These are phyloP conservation scores for Aureobasidium vineae DNA, from an alignment of 2,329 filamentous ascomycete genomes.

Conservation along the genomic window DNA sequence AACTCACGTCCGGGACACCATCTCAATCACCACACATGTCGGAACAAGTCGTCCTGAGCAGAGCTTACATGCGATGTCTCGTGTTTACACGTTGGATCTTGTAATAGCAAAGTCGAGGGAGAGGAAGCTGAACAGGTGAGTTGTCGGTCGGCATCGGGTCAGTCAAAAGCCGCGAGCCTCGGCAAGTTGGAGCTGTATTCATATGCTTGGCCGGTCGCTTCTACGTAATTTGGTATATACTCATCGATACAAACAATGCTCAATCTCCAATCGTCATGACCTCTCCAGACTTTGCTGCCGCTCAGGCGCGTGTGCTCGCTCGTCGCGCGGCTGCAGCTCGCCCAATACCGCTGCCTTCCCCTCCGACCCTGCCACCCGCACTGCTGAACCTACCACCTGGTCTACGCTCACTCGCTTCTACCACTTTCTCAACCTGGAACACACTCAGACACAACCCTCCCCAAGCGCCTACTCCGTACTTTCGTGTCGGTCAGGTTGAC, in stretches of 20 bases:
- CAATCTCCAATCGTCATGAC: constrained; percentile 45
- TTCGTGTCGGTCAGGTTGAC: constrained; percentile 93
- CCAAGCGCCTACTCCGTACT: constrained; percentile 78
- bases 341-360: constrained; percentile 44
- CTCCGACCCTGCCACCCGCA: constrained; percentile 30
- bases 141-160: constrained; percentile 14
- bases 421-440: constrained; percentile 29
- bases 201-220: constrained; percentile 4
- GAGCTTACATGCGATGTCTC: background rate
- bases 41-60: background rate
- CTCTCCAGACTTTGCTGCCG: constrained; percentile 75
- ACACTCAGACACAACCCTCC: constrained; percentile 69
- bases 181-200: constrained; percentile 3
- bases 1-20: too few species aligned
- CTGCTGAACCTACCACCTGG: constrained; percentile 51
- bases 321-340: constrained; percentile 68
- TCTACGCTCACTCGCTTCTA: constrained; percentile 51
- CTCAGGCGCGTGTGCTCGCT: constrained; percentile 80
- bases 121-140: constrained; percentile 11
- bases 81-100: background rate
- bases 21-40: background rate
- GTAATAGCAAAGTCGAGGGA: background rate
- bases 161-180: constrained; percentile 13
- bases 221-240: background rate
- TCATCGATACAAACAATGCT: background rate